These are phyloP conservation scores for Aspergillus quadricinctus DNA, from an alignment of 2,329 filamentous ascomycete genomes.

Conservation along the genomic window DNA sequence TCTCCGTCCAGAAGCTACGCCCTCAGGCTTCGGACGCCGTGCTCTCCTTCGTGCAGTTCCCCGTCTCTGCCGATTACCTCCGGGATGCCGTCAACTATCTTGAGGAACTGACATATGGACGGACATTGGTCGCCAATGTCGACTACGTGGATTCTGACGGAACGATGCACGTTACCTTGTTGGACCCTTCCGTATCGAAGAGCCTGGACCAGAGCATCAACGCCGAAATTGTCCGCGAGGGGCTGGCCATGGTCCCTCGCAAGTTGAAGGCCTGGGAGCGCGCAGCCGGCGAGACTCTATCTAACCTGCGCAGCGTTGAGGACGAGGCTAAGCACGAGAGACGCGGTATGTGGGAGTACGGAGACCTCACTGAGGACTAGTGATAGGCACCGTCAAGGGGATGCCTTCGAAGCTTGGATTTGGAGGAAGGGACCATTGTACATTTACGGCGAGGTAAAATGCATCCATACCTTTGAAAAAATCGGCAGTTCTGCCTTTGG, in stretches of 20 bases:
- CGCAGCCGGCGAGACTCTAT: conserved; percentile 66
- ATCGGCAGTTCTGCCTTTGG: background rate
- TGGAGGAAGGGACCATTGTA: background rate
- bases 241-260: conserved; percentile 82
- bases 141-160: conserved; percentile 81
- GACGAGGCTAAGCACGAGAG: conserved; percentile 73
- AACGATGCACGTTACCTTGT: conserved; percentile 78
- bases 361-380: conserved; percentile 87
- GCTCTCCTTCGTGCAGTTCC: conserved; percentile 85
- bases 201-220: conserved; percentile 77
- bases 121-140: conserved; percentile 82
- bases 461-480: conserved; percentile 1
- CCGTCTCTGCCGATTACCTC: conserved; percentile 76
- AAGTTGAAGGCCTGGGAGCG: conserved; percentile 93
- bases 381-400: background rate
- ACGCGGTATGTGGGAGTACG: conserved; percentile 96
- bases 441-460: background rate
- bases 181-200: conserved; percentile 65
- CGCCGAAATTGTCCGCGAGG: conserved; percentile 76
- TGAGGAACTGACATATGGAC: conserved; percentile 67
- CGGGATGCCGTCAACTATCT: conserved; percentile 73
- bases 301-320: conserved; percentile 69
- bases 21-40: conserved; percentile 82
- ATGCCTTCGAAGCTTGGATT: background rate
- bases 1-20: conserved; percentile 75